Conservation (phyloP, 2,329 filamentous ascomycete species). For the Septoria petroselini region DNA sequence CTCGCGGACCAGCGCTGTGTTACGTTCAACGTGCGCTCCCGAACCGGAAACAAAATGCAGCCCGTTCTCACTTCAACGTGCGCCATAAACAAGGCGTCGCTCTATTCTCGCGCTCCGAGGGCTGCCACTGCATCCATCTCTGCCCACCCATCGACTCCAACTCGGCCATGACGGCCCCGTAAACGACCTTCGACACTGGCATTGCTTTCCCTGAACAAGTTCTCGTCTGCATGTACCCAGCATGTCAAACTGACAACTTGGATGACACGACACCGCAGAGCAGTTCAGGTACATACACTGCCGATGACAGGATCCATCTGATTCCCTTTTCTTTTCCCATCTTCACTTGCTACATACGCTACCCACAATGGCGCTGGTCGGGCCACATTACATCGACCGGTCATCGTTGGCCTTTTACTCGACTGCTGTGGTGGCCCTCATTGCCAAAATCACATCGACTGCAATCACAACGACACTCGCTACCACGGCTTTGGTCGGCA, state of each 20-base stretch:
- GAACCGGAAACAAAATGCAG: conserved; percentile 24
- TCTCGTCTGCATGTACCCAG: conserved; percentile 20
- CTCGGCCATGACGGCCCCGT: conserved; percentile 17
- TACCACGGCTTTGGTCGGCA: conserved; percentile 13
- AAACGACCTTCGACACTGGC: conserved; percentile 17
- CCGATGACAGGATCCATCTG: conserved; percentile 5
- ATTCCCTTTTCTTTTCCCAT: conserved; percentile 1
- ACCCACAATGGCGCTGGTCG: conserved; percentile 20
- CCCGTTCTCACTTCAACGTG: conserved; percentile 18
- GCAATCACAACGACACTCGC: conserved; percentile 25
- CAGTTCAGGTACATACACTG: conserved; percentile 6
- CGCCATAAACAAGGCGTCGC: conserved; percentile 18
- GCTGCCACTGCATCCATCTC: conserved; percentile 16
- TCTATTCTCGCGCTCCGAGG: conserved; percentile 23
- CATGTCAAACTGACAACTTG: conserved; percentile 20
- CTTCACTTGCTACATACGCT: conserved; percentile 9
- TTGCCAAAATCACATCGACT: conserved; percentile 22
- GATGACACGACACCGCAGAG: conserved; percentile 1
- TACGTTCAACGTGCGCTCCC: conserved; percentile 23
- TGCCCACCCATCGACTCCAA: conserved; percentile 10
- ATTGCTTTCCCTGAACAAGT: conserved; percentile 19
- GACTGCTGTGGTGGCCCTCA: conserved; percentile 20
- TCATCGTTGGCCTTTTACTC: conserved; percentile 21
- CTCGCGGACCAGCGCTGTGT: conserved; percentile 14
- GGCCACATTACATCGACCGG: conserved; percentile 18